Conservation (phyloP, 352 stramenopile species). For the Pythium myriotylum region DNA sequence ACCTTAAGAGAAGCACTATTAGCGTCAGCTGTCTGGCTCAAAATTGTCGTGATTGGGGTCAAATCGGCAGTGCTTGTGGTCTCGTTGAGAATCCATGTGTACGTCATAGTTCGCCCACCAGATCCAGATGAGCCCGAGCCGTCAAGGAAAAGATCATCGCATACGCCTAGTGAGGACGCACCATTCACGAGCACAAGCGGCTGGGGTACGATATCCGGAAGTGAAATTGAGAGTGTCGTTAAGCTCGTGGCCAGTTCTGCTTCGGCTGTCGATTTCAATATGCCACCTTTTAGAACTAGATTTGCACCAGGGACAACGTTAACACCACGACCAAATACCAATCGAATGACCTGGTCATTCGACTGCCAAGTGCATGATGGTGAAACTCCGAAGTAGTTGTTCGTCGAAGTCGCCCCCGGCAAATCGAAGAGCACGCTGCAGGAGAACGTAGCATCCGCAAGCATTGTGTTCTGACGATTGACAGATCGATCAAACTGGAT, state of each 20-base stretch:
- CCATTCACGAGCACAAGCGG: conserved; percentile 50
- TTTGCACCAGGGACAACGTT: conserved; percentile 43
- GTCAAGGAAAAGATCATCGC: conserved; percentile 63
- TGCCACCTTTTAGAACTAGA: conserved; percentile 38
- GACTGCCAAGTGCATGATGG: conserved; percentile 54
- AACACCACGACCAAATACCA: conserved; percentile 48
- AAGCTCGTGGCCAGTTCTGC: conserved; percentile 42
- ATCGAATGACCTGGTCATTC: conserved; percentile 41
- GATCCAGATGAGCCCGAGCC: conserved; percentile 54
- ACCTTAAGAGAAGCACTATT: conserved; percentile 52
- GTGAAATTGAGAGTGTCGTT: conserved; percentile 32
- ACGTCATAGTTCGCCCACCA: conserved; percentile 56
- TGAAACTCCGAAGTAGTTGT: conserved; percentile 42
- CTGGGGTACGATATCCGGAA: conserved; percentile 44
- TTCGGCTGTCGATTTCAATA: conserved; percentile 53
- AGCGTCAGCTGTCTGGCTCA: conserved; percentile 26
- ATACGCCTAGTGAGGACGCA: conserved; percentile 50
- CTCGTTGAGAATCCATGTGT: conserved; percentile 47
- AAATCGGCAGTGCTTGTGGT: conserved; percentile 24
- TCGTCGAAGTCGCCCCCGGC: conserved; percentile 22
- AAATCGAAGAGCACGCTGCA: conserved; percentile 66
- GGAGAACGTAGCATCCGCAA: conserved; percentile 38
- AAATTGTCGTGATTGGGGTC: conserved; percentile 28
- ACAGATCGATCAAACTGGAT: conserved; percentile 56
- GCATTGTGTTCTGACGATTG: conserved; percentile 30